Evolutionary conservation across 2,329 filamentous ascomycete species (phyloP), one percentile per base, ranked within the genome.

Genomic region (Ophioceras dolichostomum): DNA sequence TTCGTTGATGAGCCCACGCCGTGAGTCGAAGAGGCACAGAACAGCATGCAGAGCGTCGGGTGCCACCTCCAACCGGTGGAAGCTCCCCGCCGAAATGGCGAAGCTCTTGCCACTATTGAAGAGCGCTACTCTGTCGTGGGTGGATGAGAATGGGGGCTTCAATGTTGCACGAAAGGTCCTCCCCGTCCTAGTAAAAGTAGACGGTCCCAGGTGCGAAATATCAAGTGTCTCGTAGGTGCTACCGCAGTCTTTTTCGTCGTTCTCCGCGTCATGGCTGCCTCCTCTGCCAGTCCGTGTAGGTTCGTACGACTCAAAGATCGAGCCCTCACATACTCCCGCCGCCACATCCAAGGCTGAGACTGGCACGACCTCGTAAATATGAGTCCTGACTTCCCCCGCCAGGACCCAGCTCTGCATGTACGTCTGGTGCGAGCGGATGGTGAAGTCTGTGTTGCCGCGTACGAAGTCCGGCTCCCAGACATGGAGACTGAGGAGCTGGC

Each of bases 321-420:
- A n/a, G n/a, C n/a, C n/a, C n/a, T n/a, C n/a, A n/a, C n/a, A n/a
- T n/a, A n/a, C n/a, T n/a, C 8, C 22, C 12, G 22, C 22, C 12
- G 22, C 22, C 22, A 7, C 8, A 7, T 26, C 22, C 22, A 26
- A 26, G n/a, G n/a, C 22, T 26, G 7, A 32, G 12, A 43, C 47
- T 1, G 39, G 39, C 19, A 49, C 31, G 10, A 43, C 50, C 3
- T 50, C 26, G 35, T 53, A 59, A 8, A 41, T 40, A 32, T 49
- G 47, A 39, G 60, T 53, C 6, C n/a, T 44, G 2, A 51, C 55
- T 36, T 54, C 41, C 9, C 58, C 58, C 1, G 52, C 52, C 10
- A 61, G 43, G 8, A 59, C 48, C 56, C 57, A 61, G 39, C 55
- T 58, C 39, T 58, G 54, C 0, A 46, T 55, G 37, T 52, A 55